These are phyloP conservation scores for Tetrahymena borealis DNA, from an alignment of 73 alveolate genomes.

Conservation along the genomic window DNA sequence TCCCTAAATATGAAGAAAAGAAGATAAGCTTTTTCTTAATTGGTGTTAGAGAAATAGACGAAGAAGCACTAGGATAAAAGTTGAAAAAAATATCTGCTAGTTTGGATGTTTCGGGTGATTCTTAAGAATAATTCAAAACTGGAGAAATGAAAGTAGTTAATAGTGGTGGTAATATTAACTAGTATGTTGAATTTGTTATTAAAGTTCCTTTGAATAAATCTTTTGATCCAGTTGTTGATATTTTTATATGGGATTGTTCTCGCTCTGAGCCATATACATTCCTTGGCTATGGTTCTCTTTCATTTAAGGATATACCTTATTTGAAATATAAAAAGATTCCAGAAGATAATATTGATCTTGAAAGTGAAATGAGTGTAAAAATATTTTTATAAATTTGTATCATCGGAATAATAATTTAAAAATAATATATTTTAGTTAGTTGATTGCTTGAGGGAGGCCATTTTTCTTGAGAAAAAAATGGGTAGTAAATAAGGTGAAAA, in stretches of 20 bases:
- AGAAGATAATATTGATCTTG: not conserved
- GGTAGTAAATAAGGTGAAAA: not conserved
- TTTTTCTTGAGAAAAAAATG: not conserved
- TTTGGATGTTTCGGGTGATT: not conserved
- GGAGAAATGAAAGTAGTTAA: not conserved
- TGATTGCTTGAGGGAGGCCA: not conserved
- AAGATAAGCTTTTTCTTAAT: not conserved
- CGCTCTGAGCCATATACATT: not conserved
- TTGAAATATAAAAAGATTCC: not conserved
- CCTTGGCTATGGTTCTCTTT: not conserved
- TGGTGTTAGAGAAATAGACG: not conserved
- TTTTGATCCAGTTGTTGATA: not conserved
- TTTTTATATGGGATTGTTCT: not conserved
- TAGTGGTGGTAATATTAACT: not conserved
- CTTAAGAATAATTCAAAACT: not conserved
- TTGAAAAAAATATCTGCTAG: not conserved
- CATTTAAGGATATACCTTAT: not conserved
- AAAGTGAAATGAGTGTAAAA: not conserved
- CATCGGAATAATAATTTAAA: not conserved
- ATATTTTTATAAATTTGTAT: not conserved
- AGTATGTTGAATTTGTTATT: not conserved
- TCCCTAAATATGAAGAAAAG: not conserved
- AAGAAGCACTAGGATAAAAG: not conserved
- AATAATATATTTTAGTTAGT: not conserved
- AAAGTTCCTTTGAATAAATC: not conserved